phyloP scores from a whole-genome alignment of 257 asterid species.

The Thymus quinquecostatus region DNA sequence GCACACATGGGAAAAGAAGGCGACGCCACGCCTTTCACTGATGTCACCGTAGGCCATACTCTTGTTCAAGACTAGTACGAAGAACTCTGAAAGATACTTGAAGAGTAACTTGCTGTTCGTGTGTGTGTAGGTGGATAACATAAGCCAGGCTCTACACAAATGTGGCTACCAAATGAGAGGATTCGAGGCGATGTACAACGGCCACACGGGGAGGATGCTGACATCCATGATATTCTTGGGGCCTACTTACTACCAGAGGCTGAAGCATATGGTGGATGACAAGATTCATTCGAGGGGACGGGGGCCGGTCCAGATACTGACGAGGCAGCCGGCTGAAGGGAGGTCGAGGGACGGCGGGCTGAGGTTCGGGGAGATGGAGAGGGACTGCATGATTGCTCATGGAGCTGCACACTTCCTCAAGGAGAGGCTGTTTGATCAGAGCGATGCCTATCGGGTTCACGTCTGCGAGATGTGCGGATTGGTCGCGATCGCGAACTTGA shows the following conservation, averaged over 20 bases:
- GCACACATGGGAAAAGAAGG: constrained; percentile 99
- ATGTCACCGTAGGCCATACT: constrained; percentile 58
- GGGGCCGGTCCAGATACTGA: constrained; percentile 79
- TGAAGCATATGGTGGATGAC: constrained; percentile 97
- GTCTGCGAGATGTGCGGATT: constrained; percentile 71
- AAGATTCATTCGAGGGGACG: constrained; percentile 94
- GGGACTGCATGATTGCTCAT: constrained; percentile 89
- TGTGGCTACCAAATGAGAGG: constrained; percentile 98
- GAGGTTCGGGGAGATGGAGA: constrained; percentile 90
- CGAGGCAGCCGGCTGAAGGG: constrained; percentile 84
- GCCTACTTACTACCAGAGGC: constrained; percentile 91
- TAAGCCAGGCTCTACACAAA: constrained; percentile 89
- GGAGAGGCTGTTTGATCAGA: constrained; percentile 80
- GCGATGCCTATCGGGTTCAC: constrained; percentile 76
- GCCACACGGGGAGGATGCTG: constrained; percentile 85
- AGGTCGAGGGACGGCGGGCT: constrained; percentile 82
- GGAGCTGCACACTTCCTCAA: constrained; percentile 85
- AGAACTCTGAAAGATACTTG: too few species aligned
- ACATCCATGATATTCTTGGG: constrained; percentile 77
- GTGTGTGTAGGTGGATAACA: constrained; percentile 64
- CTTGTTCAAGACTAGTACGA: too few species aligned
- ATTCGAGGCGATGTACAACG: constrained; percentile 91
- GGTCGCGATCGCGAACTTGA: constrained; percentile 74
- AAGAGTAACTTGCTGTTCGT: too few species aligned
- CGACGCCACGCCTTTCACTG: constrained; percentile 96